Base-by-base conservation (phyloP, 495 filamentous ascomycete species). In the Penicillium verhagenii region DNA sequence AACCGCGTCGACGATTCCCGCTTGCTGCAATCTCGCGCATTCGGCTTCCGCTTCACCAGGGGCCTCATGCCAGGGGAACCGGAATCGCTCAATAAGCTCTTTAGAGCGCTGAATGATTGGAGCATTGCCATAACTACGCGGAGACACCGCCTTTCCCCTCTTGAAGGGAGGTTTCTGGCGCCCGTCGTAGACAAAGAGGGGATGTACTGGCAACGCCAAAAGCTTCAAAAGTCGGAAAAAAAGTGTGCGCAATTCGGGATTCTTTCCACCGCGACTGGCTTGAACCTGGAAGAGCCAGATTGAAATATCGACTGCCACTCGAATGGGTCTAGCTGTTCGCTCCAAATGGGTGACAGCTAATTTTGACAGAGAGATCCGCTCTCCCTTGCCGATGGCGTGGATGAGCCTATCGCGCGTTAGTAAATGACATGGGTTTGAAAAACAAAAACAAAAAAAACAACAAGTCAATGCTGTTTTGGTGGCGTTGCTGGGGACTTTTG, bases 241-340 rank as follows among this genome's bases (percentile, higher is more conserved):
- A 21, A 99, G 80, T 1, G 92, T 97, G 16, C 95, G 86, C 14
- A 96, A 76, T 14, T 93, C 92, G 5, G 95, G 94, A 65, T 97
- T 97, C 23, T 82, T 83, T 44, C 95, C 95, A 20, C 94, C 92
- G 69, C 87, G 82, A 16, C 89, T 86, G 7, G 91, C 85, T 59
- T 95, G 92, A 7, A 87, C 86, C 63, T 99, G 94, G 63, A 96
- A 97, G 20, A 96, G 86, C 95, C 95, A 99, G 67, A 99, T 97
- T 0, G 91, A 91, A 54, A 94, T 88, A 67, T 99, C 95, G 47
- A 99, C 90, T 18, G 95, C 95, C 24, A 99, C 77, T 13, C 92
- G 85, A 6, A 97, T 76, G 0, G 94, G 91, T 4, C 86, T 81
- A 20, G 82, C 78, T 37, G 80, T 84, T 28, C 81, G 69, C 57